Conservation (phyloP, 2,329 filamentous ascomycete species). For the Apiospora pterosperma region DNA sequence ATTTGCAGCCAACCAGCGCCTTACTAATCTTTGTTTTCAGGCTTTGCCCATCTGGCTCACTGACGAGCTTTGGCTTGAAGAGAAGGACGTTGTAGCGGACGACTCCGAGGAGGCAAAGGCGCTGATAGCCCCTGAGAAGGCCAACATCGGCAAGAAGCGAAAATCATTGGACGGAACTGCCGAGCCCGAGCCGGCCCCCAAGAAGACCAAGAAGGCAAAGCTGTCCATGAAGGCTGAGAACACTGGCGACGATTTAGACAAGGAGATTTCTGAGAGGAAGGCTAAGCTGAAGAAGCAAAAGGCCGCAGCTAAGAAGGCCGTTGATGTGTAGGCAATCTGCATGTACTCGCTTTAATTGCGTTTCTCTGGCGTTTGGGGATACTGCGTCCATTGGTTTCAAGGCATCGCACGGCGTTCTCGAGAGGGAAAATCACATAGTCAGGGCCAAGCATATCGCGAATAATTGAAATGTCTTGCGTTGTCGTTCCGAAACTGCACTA, state of each 20-base stretch:
- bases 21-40: not conserved
- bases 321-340: conserved; percentile 35
- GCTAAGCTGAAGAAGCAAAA: conserved; percentile 57
- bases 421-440: conserved; percentile 4
- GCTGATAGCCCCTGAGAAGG: conserved; percentile 30
- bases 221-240: conserved; percentile 11
- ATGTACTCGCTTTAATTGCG: not conserved
- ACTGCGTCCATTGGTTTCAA: not conserved
- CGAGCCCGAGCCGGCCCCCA: conserved; percentile 32
- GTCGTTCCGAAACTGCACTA: not conserved
- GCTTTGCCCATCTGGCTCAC: conserved; percentile 94
- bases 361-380: conserved; percentile 8
- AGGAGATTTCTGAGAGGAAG: conserved; percentile 59
- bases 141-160: conserved; percentile 20
- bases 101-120: conserved; percentile 46
- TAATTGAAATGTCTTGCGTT: conserved; percentile 3
- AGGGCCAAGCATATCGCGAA: not conserved
- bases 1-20: not conserved
- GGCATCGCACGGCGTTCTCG: conserved; percentile 11
- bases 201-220: conserved; percentile 42
- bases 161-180: conserved; percentile 2
- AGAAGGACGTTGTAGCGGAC: conserved; percentile 65
- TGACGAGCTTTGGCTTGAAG: conserved; percentile 84
- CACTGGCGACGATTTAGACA: conserved; percentile 48
- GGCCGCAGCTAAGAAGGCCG: conserved; percentile 50